Evolutionary conservation across 768 basidiomycete genomes (phyloP), one percentile per base, ranked within the genome.

Genomic region (Macrolepiota dolichaula): DNA sequence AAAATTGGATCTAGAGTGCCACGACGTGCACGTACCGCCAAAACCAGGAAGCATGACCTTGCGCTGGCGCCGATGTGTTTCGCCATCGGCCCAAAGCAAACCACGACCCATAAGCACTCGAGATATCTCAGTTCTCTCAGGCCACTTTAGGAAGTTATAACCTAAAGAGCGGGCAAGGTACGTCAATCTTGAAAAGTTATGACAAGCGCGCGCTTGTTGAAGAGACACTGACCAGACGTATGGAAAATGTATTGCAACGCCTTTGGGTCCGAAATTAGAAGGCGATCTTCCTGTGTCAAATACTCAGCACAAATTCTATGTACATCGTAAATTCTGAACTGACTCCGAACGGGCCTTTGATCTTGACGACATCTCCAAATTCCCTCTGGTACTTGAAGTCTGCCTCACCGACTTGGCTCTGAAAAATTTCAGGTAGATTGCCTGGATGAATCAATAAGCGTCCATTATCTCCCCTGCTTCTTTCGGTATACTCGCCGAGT

Each of bases 161-260:
- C 82, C 81, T 77, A 50, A 19, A 44, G n/a, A 51, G 36, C 50
- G 51, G 51, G 27, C 44, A 58, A 62, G 25, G 11, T 54, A 44
- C 46, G 46, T 49, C 32, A 60, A 58, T 57, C 35, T 12, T 19
- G 2, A 38, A 51, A 36, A 38, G 37, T 57, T 53, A 37, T 38
- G 22, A 27, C n/a, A 55, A 13, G n/a, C 57, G 36, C 22, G 50
- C 46, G 17, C 19, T 24, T 35, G 27, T 27, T 15, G 29, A 5
- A 9, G 19, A 24, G 24, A 37, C 13, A 65, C 66, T n/a, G 40
- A 73, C 79, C 79, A 15, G 79, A 80, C 19, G 82, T 81, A 58
- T 85, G 81, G 55, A 79, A 78, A 27, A 85, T 80, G 64, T 85
- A 80, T 63, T 84, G 81, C n/a, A 86, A 71, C 3, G 84, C 82